Evolutionary conservation across 306 rosid genomes (phyloP).

Genomic region (Cucurbita moschata): DNA sequence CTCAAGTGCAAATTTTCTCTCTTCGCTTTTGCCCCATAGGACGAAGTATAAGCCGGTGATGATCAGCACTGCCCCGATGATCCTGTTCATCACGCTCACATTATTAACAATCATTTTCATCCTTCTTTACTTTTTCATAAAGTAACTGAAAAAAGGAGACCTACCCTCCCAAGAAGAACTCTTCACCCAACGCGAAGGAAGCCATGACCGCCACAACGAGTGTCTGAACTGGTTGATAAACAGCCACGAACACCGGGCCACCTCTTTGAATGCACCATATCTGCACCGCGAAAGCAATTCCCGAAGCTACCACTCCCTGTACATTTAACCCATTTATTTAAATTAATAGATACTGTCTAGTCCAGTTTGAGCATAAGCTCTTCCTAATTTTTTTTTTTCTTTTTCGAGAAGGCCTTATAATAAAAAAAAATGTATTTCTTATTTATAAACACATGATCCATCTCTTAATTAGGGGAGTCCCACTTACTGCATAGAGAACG

Average conservation of each 20-base stretch:
- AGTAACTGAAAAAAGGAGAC: constrained; percentile 12
- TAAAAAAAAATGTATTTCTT: too few species aligned
- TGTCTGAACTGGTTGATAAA: constrained; percentile 97
- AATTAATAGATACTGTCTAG: too few species aligned
- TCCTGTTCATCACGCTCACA: constrained; percentile 23
- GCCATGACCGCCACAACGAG: constrained; percentile 94
- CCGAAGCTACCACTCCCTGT: constrained; percentile 62
- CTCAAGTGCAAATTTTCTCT: constrained; percentile 4
- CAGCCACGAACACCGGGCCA: constrained; percentile 93
- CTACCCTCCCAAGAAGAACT: constrained; percentile 90
- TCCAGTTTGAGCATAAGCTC: too few species aligned
- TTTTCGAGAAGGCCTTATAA: too few species aligned
- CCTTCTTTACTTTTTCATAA: background rate
- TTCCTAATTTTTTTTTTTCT: too few species aligned
- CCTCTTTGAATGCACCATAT: constrained; percentile 55
- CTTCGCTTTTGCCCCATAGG: constrained; percentile 9
- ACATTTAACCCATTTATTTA: too few species aligned
- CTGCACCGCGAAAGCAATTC: constrained; percentile 51
- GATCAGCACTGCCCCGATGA: constrained; percentile 51
- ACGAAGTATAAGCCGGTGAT: constrained; percentile 47
- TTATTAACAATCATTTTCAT: background rate
- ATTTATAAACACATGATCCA: too few species aligned
- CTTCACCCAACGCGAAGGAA: constrained; percentile 81
- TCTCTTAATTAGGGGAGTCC: too few species aligned
- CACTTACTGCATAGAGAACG: constrained; percentile 35